A percentile compares a stretch with the other conserved stretches of the same genome.
phyloP scores from a whole-genome alignment of 768 basidiomycete genomes.

The Macrolepiota albuminosa region DNA sequence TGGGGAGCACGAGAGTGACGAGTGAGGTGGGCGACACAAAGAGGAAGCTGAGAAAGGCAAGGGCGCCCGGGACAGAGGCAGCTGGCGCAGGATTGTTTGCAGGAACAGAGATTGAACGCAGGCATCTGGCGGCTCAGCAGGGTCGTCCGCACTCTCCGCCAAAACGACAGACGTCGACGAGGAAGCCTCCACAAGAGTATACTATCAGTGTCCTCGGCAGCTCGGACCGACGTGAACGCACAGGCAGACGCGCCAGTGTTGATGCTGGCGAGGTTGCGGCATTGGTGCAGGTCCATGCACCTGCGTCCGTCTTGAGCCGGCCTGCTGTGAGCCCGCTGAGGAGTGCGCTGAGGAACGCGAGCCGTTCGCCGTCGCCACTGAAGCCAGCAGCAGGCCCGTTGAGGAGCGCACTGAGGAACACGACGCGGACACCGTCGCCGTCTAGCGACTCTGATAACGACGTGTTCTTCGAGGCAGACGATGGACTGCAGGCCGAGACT shows the following conservation, averaged over 20 bases:
- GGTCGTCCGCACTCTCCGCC: no score
- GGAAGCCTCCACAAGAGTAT: no score
- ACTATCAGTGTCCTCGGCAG: background rate
- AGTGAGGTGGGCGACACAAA: background rate
- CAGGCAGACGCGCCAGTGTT: no score
- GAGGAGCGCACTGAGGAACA: constrained; percentile 56
- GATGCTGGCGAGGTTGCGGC: no score
- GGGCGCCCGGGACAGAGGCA: no score
- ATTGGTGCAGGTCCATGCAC: no score
- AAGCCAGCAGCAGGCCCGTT: constrained; percentile 33
- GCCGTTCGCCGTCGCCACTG: no score
- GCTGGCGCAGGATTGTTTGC: background rate
- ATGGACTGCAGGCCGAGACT: background rate
- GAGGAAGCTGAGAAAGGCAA: constrained; percentile 5
- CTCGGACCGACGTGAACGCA: background rate
- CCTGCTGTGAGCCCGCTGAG: no score
- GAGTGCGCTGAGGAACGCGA: no score
- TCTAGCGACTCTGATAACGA: constrained; percentile 52
- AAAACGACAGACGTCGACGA: no score
- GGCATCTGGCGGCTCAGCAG: background rate
- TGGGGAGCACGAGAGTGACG: no score
- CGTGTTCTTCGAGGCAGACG: constrained; percentile 32
- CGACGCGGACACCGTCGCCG: constrained; percentile 49
- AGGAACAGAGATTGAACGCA: constrained; percentile 1
- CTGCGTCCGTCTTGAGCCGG: no score